A percentile compares a stretch with the other conserved stretches of the same genome.
Conservation (phyloP, 306 rosid genomes). For the Acmispon strigosus region DNA sequence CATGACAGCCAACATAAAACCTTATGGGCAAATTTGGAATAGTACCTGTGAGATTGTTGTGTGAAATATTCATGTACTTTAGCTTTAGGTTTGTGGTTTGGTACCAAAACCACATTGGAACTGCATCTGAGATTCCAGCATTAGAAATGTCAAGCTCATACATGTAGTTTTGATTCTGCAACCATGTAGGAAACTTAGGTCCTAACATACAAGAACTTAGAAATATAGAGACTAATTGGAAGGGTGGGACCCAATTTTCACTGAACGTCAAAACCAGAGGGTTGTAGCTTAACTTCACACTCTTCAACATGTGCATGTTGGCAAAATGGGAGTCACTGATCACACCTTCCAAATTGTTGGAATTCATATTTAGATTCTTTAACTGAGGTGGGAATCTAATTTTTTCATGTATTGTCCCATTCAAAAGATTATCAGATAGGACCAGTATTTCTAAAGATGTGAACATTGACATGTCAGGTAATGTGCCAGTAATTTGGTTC, state of each 20-base stretch:
- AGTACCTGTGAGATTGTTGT: background rate
- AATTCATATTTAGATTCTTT: background rate
- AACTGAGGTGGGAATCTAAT: background rate
- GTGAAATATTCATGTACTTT: background rate
- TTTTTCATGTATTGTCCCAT: background rate
- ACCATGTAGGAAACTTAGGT: conserved; percentile 9
- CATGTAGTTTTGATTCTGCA: background rate
- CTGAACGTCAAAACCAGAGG: background rate
- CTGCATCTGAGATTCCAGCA: background rate
- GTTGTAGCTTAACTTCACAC: background rate
- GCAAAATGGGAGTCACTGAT: conserved; percentile 1
- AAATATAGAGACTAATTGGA: background rate
- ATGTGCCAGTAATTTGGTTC: background rate
- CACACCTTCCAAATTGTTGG: background rate
- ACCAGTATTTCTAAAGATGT: background rate
- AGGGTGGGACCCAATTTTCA: background rate
- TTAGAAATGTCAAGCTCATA: background rate
- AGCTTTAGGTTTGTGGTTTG: background rate
- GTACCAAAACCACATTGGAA: conserved; percentile 9
- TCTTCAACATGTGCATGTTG: background rate
- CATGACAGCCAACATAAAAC: background rate
- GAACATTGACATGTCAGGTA: background rate
- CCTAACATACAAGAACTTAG: background rate
- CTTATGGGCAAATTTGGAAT: background rate
- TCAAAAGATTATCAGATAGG: background rate